Base-by-base conservation (phyloP, 2,329 filamentous ascomycete genomes). In the Pseudofabraea citricarpa region DNA sequence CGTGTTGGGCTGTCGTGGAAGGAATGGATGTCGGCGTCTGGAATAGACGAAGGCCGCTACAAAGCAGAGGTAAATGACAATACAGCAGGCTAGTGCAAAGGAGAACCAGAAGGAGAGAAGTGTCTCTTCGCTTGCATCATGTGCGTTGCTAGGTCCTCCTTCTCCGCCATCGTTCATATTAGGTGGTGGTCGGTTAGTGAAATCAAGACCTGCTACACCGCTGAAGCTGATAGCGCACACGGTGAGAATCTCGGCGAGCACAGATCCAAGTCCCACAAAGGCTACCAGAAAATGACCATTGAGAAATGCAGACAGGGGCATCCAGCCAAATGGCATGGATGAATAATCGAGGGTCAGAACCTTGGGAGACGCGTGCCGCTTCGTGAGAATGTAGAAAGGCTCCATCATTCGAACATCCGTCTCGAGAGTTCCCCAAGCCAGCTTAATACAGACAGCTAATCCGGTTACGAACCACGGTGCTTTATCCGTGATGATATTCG, bases 1-100 rank as follows among this genome's bases (percentile, higher is more conserved):
- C 16, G 85, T 89, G 54, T 83, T 87, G 4, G 86, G 85, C 67
- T 90, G 84, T 4, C 87, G 77, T 1, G 87, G 87, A 44, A 90
- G 68, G 62, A 90, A 90, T 2, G 85, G 77, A 43, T 81, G 77
- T 0, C 81, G 73, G 12, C 86, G 77, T 2, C 77, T 74, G 15
- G 70, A 45, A 56, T 85, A 84, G 15, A 85, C 81, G 1, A 81
- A 55, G 1, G 64, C 61, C 1, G 83, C 77, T 18, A 85, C 75
- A 19, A 72, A 54, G 43, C 73, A 70, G 60, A 90, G 78, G 61
- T 51, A 56, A 12, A 33, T 33, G n/a, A 89, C 70, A 52, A 89
- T 86, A 39, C 75, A 66, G 3, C 79, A 63, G 0, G 81, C 77
- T 15, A 87, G 66, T 0, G 62, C 67, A 24, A 89, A 75, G 3